Conservation (phyloP, 768 basidiomycete species). For the Russula brevipes region DNA sequence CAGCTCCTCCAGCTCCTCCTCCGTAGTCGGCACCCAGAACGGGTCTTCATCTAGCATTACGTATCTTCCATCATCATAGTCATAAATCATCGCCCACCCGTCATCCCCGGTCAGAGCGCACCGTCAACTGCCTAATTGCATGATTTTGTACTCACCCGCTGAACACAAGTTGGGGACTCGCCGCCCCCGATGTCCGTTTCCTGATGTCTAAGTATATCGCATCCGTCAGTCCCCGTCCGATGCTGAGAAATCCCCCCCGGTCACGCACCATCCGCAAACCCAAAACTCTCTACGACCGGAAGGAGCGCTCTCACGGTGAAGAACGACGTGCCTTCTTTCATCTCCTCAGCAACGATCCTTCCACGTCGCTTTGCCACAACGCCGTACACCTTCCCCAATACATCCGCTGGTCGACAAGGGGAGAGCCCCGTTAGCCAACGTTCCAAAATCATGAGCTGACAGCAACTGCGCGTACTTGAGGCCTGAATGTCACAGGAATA, state of each 20-base stretch:
- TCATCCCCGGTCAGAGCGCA: constrained; percentile 23
- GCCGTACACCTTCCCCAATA: constrained; percentile 94
- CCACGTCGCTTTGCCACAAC: constrained; percentile 91
- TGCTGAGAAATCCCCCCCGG: constrained; percentile 5
- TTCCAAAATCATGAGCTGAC: not conserved
- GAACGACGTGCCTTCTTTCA: constrained; percentile 96
- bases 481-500: constrained; percentile 98
- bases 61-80: constrained; percentile 47
- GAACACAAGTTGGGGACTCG: constrained; percentile 95
- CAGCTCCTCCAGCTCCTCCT: constrained; percentile 93
- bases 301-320: constrained; percentile 88
- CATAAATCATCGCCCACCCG: constrained; percentile 7
- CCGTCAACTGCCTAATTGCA: not conserved
- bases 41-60: constrained; percentile 92
- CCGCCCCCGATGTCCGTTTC: constrained; percentile 93
- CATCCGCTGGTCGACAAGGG: constrained; percentile 62
- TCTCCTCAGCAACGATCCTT: constrained; percentile 91
- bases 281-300: constrained; percentile 96
- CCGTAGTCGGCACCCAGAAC: constrained; percentile 97
- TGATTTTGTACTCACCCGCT: constrained; percentile 58
- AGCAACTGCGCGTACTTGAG: constrained; percentile 59
- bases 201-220: constrained; percentile 69
- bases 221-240: not conserved
- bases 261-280: constrained; percentile 87
- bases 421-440: constrained; percentile 11